These are phyloP conservation scores for Dactylonectria macrodidyma DNA, from an alignment of 2,329 filamentous ascomycete genomes.

Conservation along the genomic window DNA sequence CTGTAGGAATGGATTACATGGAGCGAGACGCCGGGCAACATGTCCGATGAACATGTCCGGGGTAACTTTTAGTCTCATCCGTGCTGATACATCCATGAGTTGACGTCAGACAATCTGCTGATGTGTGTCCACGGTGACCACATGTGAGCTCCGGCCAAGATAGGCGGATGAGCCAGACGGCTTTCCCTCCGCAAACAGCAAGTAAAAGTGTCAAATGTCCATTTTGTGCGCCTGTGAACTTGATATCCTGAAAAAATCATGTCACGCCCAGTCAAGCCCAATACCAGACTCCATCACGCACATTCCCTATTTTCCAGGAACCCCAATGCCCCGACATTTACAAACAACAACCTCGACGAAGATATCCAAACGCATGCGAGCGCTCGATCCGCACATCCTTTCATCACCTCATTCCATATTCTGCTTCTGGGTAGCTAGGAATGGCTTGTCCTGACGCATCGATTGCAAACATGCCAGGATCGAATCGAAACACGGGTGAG, in stretches of 20 bases:
- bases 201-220: constrained; percentile 18
- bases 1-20: background rate
- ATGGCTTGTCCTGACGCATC: constrained; percentile 44
- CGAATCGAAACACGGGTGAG: constrained; percentile 48
- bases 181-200: constrained; percentile 32
- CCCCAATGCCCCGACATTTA: constrained; percentile 1
- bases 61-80: background rate
- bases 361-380: background rate
- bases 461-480: constrained; percentile 45
- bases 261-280: constrained; percentile 4
- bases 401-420: constrained; percentile 42
- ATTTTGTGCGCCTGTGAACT: constrained; percentile 18
- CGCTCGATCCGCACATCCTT: background rate
- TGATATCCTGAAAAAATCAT: constrained; percentile 13
- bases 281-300: constrained; percentile 3
- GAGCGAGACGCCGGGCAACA: constrained; percentile 7
- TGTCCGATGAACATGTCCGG: constrained; percentile 14
- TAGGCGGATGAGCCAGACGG: constrained; percentile 12
- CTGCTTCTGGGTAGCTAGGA: constrained; percentile 43
- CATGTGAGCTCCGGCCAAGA: constrained; percentile 6
- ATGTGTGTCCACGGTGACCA: constrained; percentile 1
- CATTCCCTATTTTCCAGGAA: constrained; percentile 5
- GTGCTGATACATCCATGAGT: background rate
- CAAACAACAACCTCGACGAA: background rate
- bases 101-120: constrained; percentile 17